A percentile compares a stretch with the other conserved stretches of the same genome.
Conservation (phyloP, 2,329 filamentous ascomycete genomes). For the Beauveria sp. region DNA sequence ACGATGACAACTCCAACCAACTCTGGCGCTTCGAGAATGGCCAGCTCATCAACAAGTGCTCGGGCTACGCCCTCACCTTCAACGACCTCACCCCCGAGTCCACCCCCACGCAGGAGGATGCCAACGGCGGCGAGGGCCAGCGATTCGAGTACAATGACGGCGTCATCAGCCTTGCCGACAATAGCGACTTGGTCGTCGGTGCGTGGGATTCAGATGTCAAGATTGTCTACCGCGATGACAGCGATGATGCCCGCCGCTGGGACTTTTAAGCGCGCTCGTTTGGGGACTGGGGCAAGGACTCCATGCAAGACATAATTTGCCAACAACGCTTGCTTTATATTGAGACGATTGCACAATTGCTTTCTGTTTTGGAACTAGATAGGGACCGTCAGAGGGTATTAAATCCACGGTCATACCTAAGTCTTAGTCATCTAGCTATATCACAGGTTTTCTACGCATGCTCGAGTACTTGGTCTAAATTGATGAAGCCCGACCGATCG, state of each 20-base stretch:
- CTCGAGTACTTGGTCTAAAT: too few relatives aligned
- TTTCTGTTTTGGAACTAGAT: neutral
- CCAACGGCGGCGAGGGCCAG: neutral
- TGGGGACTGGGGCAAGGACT: neutral
- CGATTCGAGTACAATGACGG: neutral
- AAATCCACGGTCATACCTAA: too few relatives aligned
- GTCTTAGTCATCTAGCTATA: too few relatives aligned
- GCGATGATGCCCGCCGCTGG: neutral
- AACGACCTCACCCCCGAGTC: neutral
- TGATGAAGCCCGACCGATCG: too few relatives aligned
- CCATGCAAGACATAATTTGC: neutral
- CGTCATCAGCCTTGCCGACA: neutral
- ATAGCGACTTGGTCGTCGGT: neutral
- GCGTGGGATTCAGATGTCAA: neutral
- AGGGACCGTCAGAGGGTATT: too few relatives aligned
- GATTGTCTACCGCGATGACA: neutral
- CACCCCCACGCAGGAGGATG: neutral
- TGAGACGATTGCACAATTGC: neutral
- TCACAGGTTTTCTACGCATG: too few relatives aligned
- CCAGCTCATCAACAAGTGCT: neutral
- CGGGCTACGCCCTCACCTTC: neutral
- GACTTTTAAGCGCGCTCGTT: neutral
- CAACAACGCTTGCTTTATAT: neutral
- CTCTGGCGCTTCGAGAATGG: neutral
- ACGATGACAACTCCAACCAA: slow-evolving; percentile 1